phyloP scores from a whole-genome alignment of 2,329 filamentous ascomycete species.

The Zelopaecilomyces penicillatus region DNA sequence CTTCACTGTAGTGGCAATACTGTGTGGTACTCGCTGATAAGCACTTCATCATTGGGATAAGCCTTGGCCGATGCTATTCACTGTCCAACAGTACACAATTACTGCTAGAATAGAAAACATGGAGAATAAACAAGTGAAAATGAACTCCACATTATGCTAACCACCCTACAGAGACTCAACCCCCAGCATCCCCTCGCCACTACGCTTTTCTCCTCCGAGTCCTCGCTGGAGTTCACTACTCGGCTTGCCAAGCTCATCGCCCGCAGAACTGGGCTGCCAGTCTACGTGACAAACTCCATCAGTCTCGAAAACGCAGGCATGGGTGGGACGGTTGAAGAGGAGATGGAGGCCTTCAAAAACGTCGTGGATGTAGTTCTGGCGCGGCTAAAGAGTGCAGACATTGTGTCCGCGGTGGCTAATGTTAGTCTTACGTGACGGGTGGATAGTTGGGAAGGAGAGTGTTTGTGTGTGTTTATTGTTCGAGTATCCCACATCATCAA shows the following conservation, averaged over 20 bases:
- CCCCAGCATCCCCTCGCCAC: conserved; percentile 63
- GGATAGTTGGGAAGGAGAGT: no score
- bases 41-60: no score
- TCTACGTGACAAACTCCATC: conserved; percentile 88
- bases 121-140: no score
- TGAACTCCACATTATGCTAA: background rate
- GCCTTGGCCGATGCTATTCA: no score
- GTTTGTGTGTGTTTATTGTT: no score
- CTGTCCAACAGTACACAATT: no score
- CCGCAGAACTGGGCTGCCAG: conserved; percentile 60
- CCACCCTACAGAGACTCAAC: conserved; percentile 36
- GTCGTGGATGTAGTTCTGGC: conserved; percentile 58
- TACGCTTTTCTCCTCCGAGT: conserved; percentile 65
- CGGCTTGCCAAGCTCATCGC: conserved; percentile 77
- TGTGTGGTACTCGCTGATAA: background rate
- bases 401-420: no score
- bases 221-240: conserved; percentile 77
- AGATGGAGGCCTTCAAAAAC: conserved; percentile 77
- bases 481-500: no score
- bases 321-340: conserved; percentile 80
- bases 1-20: conserved; percentile 1
- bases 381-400: conserved; percentile 17
- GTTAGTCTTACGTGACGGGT: no score
- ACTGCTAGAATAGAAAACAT: no score
- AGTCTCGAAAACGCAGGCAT: conserved; percentile 65